A percentile compares a stretch with the other conserved stretches of the same genome.
Conservation (phyloP, 768 basidiomycete genomes). For the Russula vinacea region DNA sequence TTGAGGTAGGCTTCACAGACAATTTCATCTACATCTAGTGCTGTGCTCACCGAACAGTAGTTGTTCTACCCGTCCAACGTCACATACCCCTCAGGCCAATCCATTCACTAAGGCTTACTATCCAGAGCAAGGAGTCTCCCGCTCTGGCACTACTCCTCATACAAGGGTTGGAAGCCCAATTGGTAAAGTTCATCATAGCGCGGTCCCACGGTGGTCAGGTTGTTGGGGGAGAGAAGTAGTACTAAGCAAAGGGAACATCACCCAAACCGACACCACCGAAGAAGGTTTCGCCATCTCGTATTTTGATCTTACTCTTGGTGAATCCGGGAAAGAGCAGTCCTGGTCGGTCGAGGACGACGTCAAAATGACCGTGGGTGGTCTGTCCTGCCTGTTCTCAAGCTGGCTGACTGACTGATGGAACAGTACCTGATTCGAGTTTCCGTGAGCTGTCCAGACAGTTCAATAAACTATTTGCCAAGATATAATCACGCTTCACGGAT, state of each 20-base stretch:
- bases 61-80: conserved; percentile 40
- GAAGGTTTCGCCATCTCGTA: conserved; percentile 40
- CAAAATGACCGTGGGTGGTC: conserved; percentile 34
- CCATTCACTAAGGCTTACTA: conserved; percentile 41
- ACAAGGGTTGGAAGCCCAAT: conserved; percentile 37
- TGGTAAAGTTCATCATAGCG: conserved; percentile 40
- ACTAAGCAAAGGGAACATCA: conserved; percentile 31
- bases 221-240: conserved; percentile 34
- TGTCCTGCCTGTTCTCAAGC: background rate
- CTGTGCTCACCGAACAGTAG: conserved; percentile 32
- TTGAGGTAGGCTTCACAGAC: conserved; percentile 33
- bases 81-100: conserved; percentile 42
- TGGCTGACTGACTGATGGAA: background rate
- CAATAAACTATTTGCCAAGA: conserved; percentile 37
- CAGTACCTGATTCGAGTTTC: conserved; percentile 43
- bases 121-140: conserved; percentile 40
- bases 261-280: conserved; percentile 35
- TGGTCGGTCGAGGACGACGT: conserved; percentile 39
- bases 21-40: background rate
- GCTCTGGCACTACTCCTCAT: conserved; percentile 40
- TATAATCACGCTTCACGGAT: conserved; percentile 41
- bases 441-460: conserved; percentile 36
- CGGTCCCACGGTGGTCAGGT: conserved; percentile 33
- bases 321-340: conserved; percentile 39
- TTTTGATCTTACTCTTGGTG: conserved; percentile 40